Percentiles rank a stretch among this genome's conserved stretches.
Evolutionary conservation across 1,284 basidiomycete genomes (phyloP).

Genomic region (Puccinia novopanici): DNA sequence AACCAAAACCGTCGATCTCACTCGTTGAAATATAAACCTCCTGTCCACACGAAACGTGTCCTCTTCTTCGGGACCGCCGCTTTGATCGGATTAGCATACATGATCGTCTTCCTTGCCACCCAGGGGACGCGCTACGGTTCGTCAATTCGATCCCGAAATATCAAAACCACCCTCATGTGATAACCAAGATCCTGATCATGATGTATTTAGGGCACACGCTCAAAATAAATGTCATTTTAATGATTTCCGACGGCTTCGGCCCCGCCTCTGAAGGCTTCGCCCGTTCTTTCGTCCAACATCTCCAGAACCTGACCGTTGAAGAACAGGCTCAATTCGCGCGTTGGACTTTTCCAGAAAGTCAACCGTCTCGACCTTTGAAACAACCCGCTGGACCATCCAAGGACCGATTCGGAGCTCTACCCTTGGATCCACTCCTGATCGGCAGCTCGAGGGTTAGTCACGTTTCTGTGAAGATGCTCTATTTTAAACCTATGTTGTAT

Average conservation of each 20-base stretch:
- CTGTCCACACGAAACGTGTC: constrained; percentile 25
- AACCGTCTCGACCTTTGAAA: constrained; percentile 22
- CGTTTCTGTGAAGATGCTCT: not conserved
- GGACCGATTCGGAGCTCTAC: constrained; percentile 47
- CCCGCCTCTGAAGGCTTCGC: constrained; percentile 59
- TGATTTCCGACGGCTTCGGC: constrained; percentile 60
- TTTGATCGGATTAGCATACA: constrained; percentile 37
- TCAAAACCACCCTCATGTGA: not conserved
- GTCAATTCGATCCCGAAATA: not conserved
- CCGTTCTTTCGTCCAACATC: constrained; percentile 56
- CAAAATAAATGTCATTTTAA: constrained; percentile 59
- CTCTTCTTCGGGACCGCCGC: constrained; percentile 27
- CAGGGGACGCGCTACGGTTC: constrained; percentile 50
- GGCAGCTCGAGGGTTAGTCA: constrained; percentile 55
- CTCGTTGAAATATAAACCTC: constrained; percentile 23
- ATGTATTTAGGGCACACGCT: constrained; percentile 26
- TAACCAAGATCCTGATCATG: not conserved
- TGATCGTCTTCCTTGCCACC: constrained; percentile 47
- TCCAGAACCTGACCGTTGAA: constrained; percentile 53
- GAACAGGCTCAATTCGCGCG: constrained; percentile 41
- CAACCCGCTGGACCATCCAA: not conserved
- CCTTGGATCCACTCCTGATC: constrained; percentile 59
- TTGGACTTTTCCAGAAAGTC: constrained; percentile 40
- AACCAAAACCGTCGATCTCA: not conserved
- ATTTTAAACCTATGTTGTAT: not conserved